Conservation (phyloP, 2,329 filamentous ascomycete species). For the Venturia carpophila region DNA sequence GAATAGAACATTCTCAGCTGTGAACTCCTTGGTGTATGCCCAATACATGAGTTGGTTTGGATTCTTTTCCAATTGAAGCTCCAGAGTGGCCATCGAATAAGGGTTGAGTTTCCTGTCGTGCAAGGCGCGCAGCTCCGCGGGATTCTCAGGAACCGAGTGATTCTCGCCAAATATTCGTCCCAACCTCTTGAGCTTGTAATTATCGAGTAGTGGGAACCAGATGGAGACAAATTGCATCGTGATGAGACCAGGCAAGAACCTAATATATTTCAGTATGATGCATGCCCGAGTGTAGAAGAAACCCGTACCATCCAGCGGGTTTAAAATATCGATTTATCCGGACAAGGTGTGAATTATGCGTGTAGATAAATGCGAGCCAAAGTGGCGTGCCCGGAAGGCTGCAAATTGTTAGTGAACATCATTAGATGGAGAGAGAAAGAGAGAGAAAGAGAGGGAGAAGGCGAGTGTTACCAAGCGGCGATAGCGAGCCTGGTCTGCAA, state of each 20-base stretch:
- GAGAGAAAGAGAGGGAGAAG: too few species aligned
- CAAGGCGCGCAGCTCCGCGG: background rate
- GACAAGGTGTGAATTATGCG: conserved; percentile 46
- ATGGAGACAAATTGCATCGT: conserved; percentile 57
- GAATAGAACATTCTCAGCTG: conserved; percentile 64
- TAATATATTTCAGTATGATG: conserved; percentile 13
- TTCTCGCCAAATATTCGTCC: conserved; percentile 9
- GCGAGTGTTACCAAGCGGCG: conserved; percentile 33
- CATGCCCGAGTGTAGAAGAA: background rate
- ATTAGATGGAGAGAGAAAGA: too few species aligned
- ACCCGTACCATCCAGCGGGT: conserved; percentile 53
- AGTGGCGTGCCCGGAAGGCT: conserved; percentile 59
- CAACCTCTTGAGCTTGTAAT: conserved; percentile 16
- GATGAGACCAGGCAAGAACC: conserved; percentile 52
- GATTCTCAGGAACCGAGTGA: background rate
- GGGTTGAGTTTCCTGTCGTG: conserved; percentile 27
- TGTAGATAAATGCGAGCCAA: conserved; percentile 53
- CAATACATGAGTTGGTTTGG: conserved; percentile 55
- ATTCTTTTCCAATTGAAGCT: conserved; percentile 53
- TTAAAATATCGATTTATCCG: conserved; percentile 48
- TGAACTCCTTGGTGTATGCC: conserved; percentile 59
- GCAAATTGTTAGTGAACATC: background rate
- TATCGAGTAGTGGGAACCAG: conserved; percentile 43
- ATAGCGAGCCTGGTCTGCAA: conserved; percentile 51
- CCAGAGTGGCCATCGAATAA: conserved; percentile 54